A percentile compares a stretch with the other conserved stretches of the same genome.
phyloP scores from a whole-genome alignment of 2,329 filamentous ascomycete genomes.

The Pseudonectria buxi region DNA sequence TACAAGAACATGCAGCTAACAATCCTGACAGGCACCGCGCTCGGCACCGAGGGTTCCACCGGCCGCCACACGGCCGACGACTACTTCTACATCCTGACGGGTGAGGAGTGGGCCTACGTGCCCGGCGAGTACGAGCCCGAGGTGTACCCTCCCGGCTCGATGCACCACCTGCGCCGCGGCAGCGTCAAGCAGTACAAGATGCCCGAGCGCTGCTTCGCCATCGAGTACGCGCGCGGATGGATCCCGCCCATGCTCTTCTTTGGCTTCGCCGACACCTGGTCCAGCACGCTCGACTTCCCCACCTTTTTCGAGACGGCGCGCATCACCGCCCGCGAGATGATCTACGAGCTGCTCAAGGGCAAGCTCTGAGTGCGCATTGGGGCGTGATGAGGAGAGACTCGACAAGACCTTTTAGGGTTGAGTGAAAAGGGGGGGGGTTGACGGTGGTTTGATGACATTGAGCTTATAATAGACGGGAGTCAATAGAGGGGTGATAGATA shows the following conservation, averaged over 20 bases:
- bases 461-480: no score
- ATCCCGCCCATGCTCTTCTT: conserved; percentile 91
- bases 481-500: no score
- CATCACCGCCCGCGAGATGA: conserved; percentile 71
- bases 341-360: conserved; percentile 59
- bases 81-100: conserved; percentile 85
- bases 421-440: no score
- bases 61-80: conserved; percentile 88
- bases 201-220: conserved; percentile 67
- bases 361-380: conserved; percentile 53
- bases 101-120: conserved; percentile 69
- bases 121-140: conserved; percentile 61
- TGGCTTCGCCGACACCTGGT: conserved; percentile 75
- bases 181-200: conserved; percentile 78
- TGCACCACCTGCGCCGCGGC: conserved; percentile 67
- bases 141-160: conserved; percentile 60
- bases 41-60: conserved; percentile 82
- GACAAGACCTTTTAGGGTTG: no score
- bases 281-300: conserved; percentile 75
- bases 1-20: conserved; percentile 5
- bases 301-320: conserved; percentile 74
- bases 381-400: background rate
- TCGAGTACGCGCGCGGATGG: conserved; percentile 82
- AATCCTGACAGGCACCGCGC: conserved; percentile 47
- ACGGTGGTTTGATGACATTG: no score